Evolutionary conservation across 2,329 filamentous ascomycete species (phyloP), one percentile per base, ranked within the genome.

Genomic region (Knufia fluminis): DNA sequence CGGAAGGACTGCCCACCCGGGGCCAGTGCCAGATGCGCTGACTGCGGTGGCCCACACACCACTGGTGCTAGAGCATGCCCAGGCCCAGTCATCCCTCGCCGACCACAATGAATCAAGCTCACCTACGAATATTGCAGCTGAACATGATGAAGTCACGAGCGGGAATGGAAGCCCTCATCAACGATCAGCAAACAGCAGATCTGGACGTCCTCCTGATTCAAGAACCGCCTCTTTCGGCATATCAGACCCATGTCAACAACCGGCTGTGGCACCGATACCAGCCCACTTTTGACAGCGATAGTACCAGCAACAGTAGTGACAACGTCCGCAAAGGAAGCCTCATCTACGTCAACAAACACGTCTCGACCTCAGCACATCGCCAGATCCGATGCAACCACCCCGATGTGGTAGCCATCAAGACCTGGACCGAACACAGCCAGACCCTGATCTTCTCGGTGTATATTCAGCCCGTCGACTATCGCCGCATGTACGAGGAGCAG

Each of bases 151-250:
- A 60, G 56, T 61, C 53, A 17, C 28, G 53, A 23, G 41, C 49
- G 10, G 40, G 46, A 12, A 64, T 62, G 50, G 57, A 63, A 42
- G 61, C 55, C 8, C 57, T 64, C 4, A 60, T 64, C 33, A 63
- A 63, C 17, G 54, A 63, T 33, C 33, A 19, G 22, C 33, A 43
- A 17, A 61, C 46, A 31, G 48, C 26, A 38, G 48, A 58, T 9
- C 55, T 64, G 1, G 58, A 64, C 26, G 26, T 64, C 28, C 46
- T 41, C 10, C n/a, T 40, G 42, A 60, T 62, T 22, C 49, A 57
- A 54, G 53, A 57, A 41, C 53, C 31, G 20, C 57, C 43, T n/a
- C 58, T 49, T 54, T 57, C 19, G 44, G 39, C 10, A 33, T 61
- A 12, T 52, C 59, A 52, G 36, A 60, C 46, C 53, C 41, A 63